Conservation (phyloP, 306 rosid species). For the Gastrolobium bilobum region DNA sequence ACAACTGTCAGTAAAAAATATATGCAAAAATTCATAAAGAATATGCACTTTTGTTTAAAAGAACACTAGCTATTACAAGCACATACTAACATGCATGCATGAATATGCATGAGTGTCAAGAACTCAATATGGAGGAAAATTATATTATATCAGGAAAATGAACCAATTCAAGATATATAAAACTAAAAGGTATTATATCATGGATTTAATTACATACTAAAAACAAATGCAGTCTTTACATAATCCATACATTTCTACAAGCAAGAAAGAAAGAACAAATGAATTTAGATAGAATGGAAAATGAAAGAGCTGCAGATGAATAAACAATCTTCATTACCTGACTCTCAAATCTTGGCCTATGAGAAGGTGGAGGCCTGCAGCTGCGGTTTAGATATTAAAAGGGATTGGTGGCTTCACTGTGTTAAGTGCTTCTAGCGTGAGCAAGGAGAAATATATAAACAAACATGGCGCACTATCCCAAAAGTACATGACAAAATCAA, state of each 20-base stretch:
- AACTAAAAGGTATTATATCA: not conserved
- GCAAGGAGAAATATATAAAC: not conserved
- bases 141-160: not conserved
- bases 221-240: not conserved
- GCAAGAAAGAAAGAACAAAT: not conserved
- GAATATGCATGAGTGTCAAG: not conserved
- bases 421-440: conserved; percentile 1
- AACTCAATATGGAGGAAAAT: not conserved
- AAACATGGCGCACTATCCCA: conserved; percentile 15
- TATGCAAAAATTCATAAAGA: too few relatives aligned
- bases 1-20: too few relatives aligned
- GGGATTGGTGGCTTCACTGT: not conserved
- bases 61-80: not conserved
- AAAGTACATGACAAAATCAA: conserved; percentile 25
- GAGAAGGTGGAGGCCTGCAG: not conserved
- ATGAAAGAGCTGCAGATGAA: not conserved
- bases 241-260: not conserved
- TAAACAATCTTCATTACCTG: conserved; percentile 23
- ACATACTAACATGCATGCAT: not conserved
- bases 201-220: not conserved
- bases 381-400: not conserved
- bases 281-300: not conserved
- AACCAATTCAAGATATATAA: not conserved
- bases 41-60: not conserved
- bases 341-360: not conserved